These are phyloP conservation scores for Hibiscus syriacus DNA, from an alignment of 345 rosid species.

Conservation along the genomic window DNA sequence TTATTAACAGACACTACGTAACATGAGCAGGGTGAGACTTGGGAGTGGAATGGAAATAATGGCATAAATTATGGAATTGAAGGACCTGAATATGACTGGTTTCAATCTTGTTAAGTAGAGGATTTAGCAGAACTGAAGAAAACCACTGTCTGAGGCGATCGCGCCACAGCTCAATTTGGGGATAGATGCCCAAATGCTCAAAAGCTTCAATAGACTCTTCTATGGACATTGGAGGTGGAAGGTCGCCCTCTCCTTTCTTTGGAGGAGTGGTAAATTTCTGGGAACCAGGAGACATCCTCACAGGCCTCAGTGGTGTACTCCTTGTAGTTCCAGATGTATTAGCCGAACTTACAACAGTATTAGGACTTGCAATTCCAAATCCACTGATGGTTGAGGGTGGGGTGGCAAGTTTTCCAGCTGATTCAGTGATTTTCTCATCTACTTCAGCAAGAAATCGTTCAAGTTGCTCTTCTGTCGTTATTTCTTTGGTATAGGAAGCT, in stretches of 20 bases:
- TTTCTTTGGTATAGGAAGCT: constrained; percentile 46
- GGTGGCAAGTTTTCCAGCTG: constrained; percentile 65
- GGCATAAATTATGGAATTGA: not conserved
- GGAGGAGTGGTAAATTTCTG: constrained; percentile 94
- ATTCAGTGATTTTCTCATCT: constrained; percentile 65
- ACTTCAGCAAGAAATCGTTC: constrained; percentile 77
- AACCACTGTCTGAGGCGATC: constrained; percentile 95
- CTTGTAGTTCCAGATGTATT: constrained; percentile 75
- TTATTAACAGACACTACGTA: not conserved
- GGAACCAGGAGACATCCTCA: constrained; percentile 95
- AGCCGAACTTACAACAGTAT: constrained; percentile 56
- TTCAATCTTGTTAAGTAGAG: constrained; percentile 69
- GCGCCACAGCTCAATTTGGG: constrained; percentile 87
- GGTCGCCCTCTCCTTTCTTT: constrained; percentile 92
- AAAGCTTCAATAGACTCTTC: constrained; percentile 85
- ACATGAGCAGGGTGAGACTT: not conserved
- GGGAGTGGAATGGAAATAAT: not conserved
- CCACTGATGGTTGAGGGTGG: constrained; percentile 70
- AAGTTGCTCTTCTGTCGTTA: constrained; percentile 80
- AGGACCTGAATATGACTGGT: constrained; percentile 85
- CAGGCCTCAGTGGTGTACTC: constrained; percentile 82
- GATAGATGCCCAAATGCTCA: constrained; percentile 68
- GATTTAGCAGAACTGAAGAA: constrained; percentile 70
- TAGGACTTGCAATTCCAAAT: constrained; percentile 64
- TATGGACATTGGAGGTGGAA: constrained; percentile 83